phyloP scores from a whole-genome alignment of 768 basidiomycete genomes.

The Dentipellis fragilis region DNA sequence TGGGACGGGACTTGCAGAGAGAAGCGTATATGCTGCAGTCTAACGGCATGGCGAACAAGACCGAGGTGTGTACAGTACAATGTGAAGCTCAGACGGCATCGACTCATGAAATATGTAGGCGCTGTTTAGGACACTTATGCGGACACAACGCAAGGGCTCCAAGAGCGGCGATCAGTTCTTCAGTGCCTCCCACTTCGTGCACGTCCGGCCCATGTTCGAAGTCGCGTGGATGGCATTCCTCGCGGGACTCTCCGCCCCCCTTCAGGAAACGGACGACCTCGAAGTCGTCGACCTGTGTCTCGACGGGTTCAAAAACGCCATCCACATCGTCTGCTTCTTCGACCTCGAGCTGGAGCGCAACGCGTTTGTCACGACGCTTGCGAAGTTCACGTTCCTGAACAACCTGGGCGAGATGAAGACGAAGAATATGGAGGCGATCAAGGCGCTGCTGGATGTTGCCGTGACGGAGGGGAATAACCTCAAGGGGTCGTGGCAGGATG shows the following conservation, averaged over 20 bases:
- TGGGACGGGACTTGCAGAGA: constrained; percentile 89
- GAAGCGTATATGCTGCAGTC: constrained; percentile 95
- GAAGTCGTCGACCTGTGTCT: constrained; percentile 87
- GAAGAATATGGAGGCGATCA: constrained; percentile 99
- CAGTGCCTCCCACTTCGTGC: constrained; percentile 91
- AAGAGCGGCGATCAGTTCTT: constrained; percentile 83
- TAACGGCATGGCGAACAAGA: constrained; percentile 93
- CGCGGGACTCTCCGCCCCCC: constrained; percentile 86
- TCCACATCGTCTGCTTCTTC: constrained; percentile 93
- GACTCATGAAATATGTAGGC: too few species aligned
- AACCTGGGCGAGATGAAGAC: constrained; percentile 98
- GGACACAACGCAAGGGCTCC: constrained; percentile 78
- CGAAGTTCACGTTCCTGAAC: constrained; percentile 95
- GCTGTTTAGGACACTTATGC: constrained; percentile 86
- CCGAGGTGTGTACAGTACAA: constrained; percentile 64
- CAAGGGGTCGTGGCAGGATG: constrained; percentile 94
- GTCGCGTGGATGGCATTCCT: constrained; percentile 99
- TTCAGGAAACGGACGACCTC: constrained; percentile 92
- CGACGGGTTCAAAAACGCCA: constrained; percentile 95
- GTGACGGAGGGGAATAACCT: constrained; percentile 95
- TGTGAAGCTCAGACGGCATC: too few species aligned
- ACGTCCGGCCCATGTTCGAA: constrained; percentile 98
- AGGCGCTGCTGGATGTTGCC: constrained; percentile 86
- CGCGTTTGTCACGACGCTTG: constrained; percentile 93
- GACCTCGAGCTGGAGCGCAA: constrained; percentile 97